Evolutionary conservation across 345 rosid species (phyloP), one percentile per base, ranked within the genome.

Genomic region (Punica granatum): DNA sequence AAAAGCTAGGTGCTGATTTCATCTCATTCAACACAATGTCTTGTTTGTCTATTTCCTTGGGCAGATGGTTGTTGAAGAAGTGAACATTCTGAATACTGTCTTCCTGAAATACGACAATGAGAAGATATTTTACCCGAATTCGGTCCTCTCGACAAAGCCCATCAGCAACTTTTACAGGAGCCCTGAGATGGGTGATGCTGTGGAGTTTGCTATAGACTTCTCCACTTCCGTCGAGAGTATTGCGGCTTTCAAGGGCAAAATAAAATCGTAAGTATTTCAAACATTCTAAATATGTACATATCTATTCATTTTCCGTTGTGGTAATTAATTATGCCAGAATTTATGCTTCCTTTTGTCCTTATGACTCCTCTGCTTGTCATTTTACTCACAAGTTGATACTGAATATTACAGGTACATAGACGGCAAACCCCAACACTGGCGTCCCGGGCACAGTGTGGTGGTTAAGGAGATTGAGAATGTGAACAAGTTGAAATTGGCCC

Each of bases 51-150:
- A 25, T 54, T 54, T 51, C 58, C 28, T 51, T 51, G n/a, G 28
- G 61, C 89, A 90, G 97, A 75, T 90, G 90, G 42, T 85, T 16
- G 95, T 90, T n/a, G 97, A 88, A 77, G 97, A 90, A 73, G 83
- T 88, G 90, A 88, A 90, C 73, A 76, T 90, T 58, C 59, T 86
- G 73, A 77, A 84, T 1, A 90, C 97, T 0, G 79, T 90, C 66
- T 90, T 90, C 79, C 70, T 90, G 80, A 86, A 81, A 75, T 84
- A 69, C 58, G 80, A 90, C 78, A 88, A 87, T 33, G 92, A 88
- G 79, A 90, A 86, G 79, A 80, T 90, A 67, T 78, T 79, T 67
- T 87, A 87, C 65, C 82, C 92, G 0, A 90, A 90, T 75, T 67
- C 90, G 3, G 86, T 81, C 75, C 70, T 86, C 67, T 77, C 82